phyloP scores from a whole-genome alignment of 768 basidiomycete genomes.

The Lentinula edodes region DNA sequence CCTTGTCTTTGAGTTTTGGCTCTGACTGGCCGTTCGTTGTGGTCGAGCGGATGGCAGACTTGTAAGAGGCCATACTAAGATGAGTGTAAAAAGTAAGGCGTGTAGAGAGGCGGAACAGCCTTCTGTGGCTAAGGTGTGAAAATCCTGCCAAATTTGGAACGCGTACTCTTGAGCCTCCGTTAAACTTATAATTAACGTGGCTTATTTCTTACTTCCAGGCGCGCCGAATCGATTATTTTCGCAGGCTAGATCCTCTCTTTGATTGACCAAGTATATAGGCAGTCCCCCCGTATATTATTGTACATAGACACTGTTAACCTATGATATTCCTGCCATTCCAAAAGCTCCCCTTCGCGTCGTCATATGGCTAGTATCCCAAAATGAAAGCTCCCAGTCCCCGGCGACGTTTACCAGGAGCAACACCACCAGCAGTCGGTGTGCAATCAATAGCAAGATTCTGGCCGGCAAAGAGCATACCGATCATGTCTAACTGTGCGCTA shows the following conservation, averaged over 20 bases:
- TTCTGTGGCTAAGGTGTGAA: neutral
- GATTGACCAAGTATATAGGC: too few relatives aligned
- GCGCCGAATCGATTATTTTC: too few relatives aligned
- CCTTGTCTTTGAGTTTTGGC: slow-evolving; percentile 47
- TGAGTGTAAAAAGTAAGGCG: neutral
- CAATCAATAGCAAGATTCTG: neutral
- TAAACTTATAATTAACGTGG: neutral
- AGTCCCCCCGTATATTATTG: too few relatives aligned
- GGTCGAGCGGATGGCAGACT: slow-evolving; percentile 38
- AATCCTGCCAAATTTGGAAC: neutral
- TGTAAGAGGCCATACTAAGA: slow-evolving; percentile 44
- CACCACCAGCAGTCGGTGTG: neutral
- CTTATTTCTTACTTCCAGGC: too few relatives aligned
- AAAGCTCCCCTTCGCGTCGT: neutral
- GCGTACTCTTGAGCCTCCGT: neutral
- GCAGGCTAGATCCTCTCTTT: too few relatives aligned
- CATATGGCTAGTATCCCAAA: neutral
- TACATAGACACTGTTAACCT: neutral
- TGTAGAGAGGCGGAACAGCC: neutral
- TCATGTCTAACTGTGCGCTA: neutral
- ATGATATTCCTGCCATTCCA: neutral
- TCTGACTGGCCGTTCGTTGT: slow-evolving; percentile 24
- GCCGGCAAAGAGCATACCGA: neutral
- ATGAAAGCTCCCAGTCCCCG: neutral
- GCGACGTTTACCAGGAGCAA: neutral